Percentiles rank a stretch among this genome's conserved stretches.
Evolutionary conservation across 2,329 filamentous ascomycete genomes (phyloP).

Genomic region (Chrysoporthe deuterocubensis): DNA sequence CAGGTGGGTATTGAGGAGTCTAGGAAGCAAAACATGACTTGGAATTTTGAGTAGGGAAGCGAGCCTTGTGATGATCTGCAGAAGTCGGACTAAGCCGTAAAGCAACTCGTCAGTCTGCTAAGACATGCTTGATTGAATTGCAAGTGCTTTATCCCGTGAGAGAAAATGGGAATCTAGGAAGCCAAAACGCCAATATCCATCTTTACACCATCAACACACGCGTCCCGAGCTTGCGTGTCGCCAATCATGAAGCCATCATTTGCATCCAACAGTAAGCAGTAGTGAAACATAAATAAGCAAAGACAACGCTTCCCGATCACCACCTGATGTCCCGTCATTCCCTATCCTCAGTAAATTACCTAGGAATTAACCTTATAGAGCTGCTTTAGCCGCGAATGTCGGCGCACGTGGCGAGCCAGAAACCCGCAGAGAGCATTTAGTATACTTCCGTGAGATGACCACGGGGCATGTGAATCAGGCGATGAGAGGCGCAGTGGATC

Average conservation of each 20-base stretch:
- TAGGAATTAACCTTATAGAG: conserved; percentile 16
- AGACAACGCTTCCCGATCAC: neutral
- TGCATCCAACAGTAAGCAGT: neutral
- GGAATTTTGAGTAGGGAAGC: too few species aligned
- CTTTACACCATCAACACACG: neutral
- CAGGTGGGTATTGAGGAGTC: neutral
- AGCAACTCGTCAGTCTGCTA: neutral
- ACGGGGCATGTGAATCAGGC: neutral
- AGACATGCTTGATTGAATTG: neutral
- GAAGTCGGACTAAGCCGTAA: neutral
- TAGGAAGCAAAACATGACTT: too few species aligned
- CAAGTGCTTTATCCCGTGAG: neutral
- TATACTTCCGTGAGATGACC: too few species aligned
- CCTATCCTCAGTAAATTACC: neutral
- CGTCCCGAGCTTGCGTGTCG: neutral
- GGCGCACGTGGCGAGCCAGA: too few species aligned
- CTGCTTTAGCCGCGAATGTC: conserved; percentile 14
- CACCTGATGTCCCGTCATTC: neutral
- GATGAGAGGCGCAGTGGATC: neutral
- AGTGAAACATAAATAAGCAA: neutral
- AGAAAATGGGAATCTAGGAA: neutral
- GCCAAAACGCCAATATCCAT: neutral
- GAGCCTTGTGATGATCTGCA: neutral
- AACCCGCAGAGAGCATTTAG: neutral
- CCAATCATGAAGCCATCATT: neutral